These are phyloP conservation scores for Panellus pusillus DNA, from an alignment of 768 basidiomycete species.

Conservation along the genomic window DNA sequence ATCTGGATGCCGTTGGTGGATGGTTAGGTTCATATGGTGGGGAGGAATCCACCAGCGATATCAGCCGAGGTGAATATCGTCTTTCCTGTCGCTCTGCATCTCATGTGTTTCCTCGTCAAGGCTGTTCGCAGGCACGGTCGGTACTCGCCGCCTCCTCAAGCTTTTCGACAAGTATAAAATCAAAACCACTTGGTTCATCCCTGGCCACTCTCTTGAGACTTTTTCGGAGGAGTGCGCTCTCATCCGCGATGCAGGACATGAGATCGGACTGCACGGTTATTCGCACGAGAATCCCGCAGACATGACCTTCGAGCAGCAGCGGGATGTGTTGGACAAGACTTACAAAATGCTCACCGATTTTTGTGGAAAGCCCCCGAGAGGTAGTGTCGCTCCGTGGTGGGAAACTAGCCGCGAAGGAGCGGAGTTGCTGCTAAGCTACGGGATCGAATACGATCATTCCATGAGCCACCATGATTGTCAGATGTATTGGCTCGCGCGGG, in stretches of 20 bases:
- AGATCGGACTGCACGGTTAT: slow-evolving; percentile 45
- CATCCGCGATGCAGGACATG: slow-evolving; percentile 72
- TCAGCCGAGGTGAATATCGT: slow-evolving; percentile 44
- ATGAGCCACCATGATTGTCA: slow-evolving; percentile 45
- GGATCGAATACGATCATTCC: slow-evolving; percentile 66
- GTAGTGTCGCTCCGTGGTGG: slow-evolving; percentile 80
- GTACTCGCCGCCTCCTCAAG: slow-evolving; percentile 65
- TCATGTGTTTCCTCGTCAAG: slow-evolving; percentile 29
- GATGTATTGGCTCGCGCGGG: slow-evolving; percentile 64
- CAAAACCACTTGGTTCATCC: slow-evolving; percentile 74
- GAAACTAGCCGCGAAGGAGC: slow-evolving; percentile 71
- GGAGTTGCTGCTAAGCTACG: slow-evolving; percentile 63
- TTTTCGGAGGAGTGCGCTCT: slow-evolving; percentile 71
- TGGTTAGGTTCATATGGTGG: slow-evolving; percentile 76
- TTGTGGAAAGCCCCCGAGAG: slow-evolving; percentile 52
- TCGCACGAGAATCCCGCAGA: slow-evolving; percentile 53
- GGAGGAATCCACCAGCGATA: slow-evolving; percentile 69
- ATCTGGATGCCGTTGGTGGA: slow-evolving; percentile 77
- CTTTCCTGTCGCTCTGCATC: neutral
- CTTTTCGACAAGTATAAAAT: slow-evolving; percentile 70
- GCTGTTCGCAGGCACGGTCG: slow-evolving; percentile 78
- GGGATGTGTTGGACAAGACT: slow-evolving; percentile 68
- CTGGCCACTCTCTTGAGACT: slow-evolving; percentile 74
- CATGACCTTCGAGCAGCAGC: slow-evolving; percentile 66
- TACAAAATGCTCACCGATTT: slow-evolving; percentile 65